phyloP scores from a whole-genome alignment of 768 basidiomycete genomes.

The Mycena floridula region DNA sequence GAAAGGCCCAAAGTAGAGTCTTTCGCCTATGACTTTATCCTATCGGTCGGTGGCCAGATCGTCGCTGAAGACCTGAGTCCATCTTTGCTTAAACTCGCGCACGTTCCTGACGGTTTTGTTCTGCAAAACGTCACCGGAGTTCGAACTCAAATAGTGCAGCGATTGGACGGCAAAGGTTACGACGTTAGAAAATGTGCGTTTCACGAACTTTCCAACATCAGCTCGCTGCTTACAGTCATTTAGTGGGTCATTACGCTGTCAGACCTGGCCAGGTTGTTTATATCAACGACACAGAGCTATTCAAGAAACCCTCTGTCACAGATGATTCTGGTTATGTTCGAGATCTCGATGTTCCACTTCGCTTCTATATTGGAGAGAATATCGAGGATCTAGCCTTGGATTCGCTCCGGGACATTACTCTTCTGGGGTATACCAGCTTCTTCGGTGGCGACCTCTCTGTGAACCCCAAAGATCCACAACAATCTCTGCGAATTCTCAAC shows the following conservation, averaged over 20 bases:
- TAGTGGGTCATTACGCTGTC: conserved; percentile 81
- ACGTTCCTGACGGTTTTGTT: conserved; percentile 63
- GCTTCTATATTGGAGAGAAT: conserved; percentile 49
- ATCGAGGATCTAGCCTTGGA: conserved; percentile 47
- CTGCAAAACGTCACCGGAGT: conserved; percentile 76
- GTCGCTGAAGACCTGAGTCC: conserved; percentile 69
- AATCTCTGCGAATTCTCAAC: conserved; percentile 39
- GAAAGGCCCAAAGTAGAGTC: conserved; percentile 58
- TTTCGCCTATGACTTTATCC: conserved; percentile 78
- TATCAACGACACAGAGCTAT: conserved; percentile 60
- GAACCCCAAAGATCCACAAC: conserved; percentile 13
- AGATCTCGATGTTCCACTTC: conserved; percentile 47
- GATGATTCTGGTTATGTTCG: conserved; percentile 16
- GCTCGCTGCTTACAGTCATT: conserved; percentile 2
- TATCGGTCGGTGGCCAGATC: conserved; percentile 51
- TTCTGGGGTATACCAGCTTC: conserved; percentile 56
- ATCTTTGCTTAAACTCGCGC: conserved; percentile 54
- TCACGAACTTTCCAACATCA: neutral
- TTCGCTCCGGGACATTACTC: conserved; percentile 41
- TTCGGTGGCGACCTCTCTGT: conserved; percentile 64
- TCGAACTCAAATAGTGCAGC: conserved; percentile 68
- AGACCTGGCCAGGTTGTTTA: conserved; percentile 78
- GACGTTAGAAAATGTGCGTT: conserved; percentile 76
- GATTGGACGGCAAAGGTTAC: conserved; percentile 80
- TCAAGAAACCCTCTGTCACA: conserved; percentile 22